Conservation (phyloP, 495 filamentous ascomycete species). For the Margaritispora aquatica region DNA sequence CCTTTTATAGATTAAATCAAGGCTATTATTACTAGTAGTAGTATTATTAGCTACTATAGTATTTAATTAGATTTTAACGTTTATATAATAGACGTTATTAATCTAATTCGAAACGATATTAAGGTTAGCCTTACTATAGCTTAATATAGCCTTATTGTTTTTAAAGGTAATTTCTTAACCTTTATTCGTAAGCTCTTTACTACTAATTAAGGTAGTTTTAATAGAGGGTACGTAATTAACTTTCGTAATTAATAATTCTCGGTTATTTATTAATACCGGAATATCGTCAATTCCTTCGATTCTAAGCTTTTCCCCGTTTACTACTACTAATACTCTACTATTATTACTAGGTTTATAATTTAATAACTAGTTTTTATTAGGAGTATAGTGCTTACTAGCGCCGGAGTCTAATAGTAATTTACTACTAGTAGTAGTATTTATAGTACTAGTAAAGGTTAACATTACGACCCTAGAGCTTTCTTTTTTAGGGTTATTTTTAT, state of each 20-base stretch:
- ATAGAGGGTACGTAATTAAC: slow-evolving; percentile 11
- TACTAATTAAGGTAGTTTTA: slow-evolving; percentile 9
- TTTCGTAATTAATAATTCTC: slow-evolving; percentile 8
- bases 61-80: slow-evolving; percentile 5
- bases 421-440: neutral
- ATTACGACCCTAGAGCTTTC: neutral
- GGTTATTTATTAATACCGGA: slow-evolving; percentile 5
- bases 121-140: neutral
- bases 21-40: neutral
- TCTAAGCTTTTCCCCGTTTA: neutral
- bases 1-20: slow-evolving; percentile 10
- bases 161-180: slow-evolving; percentile 5
- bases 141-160: neutral
- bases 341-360: slow-evolving; percentile 6
- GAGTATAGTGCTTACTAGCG: slow-evolving; percentile 5
- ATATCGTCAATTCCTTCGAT: slow-evolving; percentile 9
- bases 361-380: slow-evolving; percentile 9
- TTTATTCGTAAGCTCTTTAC: slow-evolving; percentile 9
- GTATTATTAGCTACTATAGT: slow-evolving; percentile 1
- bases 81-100: slow-evolving; percentile 11
- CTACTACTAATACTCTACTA: slow-evolving; percentile 1
- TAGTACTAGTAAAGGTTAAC: neutral
- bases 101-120: slow-evolving; percentile 2
- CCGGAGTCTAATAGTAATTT: slow-evolving; percentile 8
- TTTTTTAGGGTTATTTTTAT: neutral